phyloP scores from a whole-genome alignment of 1,139 yeast species.

The Saccharomyces pastorianus region DNA sequence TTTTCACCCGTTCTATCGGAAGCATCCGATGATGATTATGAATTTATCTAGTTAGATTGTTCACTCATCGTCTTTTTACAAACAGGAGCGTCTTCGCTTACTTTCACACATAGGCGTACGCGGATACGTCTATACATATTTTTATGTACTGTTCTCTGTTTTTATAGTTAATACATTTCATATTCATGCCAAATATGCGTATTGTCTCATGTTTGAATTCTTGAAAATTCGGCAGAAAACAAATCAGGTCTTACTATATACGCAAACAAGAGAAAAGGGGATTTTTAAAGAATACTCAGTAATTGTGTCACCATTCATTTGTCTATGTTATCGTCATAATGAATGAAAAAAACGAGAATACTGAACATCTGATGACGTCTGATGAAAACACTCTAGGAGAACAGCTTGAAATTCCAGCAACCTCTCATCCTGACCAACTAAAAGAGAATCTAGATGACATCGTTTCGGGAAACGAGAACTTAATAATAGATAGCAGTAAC shows the following conservation, averaged over 20 bases:
- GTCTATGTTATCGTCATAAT: background rate
- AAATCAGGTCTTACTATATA: background rate
- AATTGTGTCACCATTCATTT: background rate
- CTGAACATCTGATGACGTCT: background rate
- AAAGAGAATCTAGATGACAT: background rate
- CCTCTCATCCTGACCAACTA: background rate
- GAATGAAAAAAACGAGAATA: background rate
- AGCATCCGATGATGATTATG: slow-evolving; percentile 17
- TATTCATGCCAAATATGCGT: background rate
- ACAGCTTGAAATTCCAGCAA: background rate
- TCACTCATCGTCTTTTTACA: background rate
- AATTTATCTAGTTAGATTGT: slow-evolving; percentile 42
- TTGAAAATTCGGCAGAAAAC: background rate
- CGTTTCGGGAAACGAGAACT: background rate
- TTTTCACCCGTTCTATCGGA: slow-evolving; percentile 9
- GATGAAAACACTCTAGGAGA: background rate
- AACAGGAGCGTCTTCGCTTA: background rate
- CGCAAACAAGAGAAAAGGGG: background rate
- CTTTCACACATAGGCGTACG: background rate
- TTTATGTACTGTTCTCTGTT: background rate
- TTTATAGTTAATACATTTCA: background rate
- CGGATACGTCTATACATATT: background rate
- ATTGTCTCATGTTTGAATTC: background rate
- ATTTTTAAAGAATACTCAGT: background rate
- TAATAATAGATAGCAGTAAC: background rate